Base-by-base conservation (phyloP, 371 early-diverging fungal species). In the Mortierella polycephala region DNA sequence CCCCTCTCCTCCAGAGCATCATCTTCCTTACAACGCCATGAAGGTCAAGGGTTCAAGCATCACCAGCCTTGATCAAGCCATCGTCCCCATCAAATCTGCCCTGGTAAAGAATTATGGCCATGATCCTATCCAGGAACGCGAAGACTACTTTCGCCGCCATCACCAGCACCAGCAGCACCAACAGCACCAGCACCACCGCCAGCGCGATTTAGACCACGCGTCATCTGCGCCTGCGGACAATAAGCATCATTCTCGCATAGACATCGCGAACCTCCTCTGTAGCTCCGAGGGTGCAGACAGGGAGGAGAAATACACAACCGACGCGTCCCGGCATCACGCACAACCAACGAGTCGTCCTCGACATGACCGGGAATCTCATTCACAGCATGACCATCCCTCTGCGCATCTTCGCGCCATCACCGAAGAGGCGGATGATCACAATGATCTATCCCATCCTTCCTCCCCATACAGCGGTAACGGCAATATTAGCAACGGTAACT, bases 221-320 rank as follows among this genome's bases (percentile, higher is more conserved):
- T 51, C 72, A 61, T 52, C 63, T 16, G 16, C 45, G 10, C 1
- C 46, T n/a, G 39, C 39, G 23, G 42, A 53, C 37, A 51, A 14
- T 45, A 67, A 60, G 40, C 55, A 60, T 5, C 69, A 56, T 18
- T 74, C 75, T 4, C 75, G 75, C 30, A 74, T 74, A 9, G 55
- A 65, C 18, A 69, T 74, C 51, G 65, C 75, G 1, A 74, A 69
- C 57, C 62, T 74, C 14, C 75, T 74, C 21, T 67, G 67, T 50
- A 57, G 57, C n/a, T 65, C 65, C 14, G 65, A 65, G 1, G 42
- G 41, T 2, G 37, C 41, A n/a, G 65, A 41, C 23, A 20, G 11
- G 8, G 49, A 60, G 37, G 62, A 63, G 54, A 41, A 47, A 40
- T 13, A 18, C 41, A 47, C 16, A 10, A 20, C 51, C 1, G 59